These are phyloP conservation scores for Piloderma croceum DNA, from an alignment of 768 basidiomycete species.

Conservation along the genomic window DNA sequence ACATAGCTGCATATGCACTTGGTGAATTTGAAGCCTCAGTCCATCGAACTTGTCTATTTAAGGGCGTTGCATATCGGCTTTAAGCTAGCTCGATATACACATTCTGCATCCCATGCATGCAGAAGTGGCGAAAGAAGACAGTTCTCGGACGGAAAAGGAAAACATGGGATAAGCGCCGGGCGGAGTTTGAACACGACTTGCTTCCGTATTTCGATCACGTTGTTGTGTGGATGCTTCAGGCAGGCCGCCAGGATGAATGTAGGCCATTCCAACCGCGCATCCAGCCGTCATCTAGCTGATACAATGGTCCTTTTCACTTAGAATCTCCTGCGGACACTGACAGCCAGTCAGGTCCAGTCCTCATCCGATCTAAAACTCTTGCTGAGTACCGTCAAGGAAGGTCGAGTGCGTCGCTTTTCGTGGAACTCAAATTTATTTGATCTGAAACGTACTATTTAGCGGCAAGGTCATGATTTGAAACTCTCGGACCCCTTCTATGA, in stretches of 20 bases:
- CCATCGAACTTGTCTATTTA: too few species aligned
- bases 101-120: too few species aligned
- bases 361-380: slow-evolving; percentile 75
- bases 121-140: too few species aligned
- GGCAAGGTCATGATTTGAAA: slow-evolving; percentile 55
- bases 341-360: slow-evolving; percentile 59
- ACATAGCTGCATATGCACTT: too few species aligned
- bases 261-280: background rate
- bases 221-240: too few species aligned
- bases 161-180: too few species aligned
- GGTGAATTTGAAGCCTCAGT: too few species aligned
- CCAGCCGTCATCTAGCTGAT: too few species aligned
- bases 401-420: slow-evolving; percentile 56
- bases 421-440: slow-evolving; percentile 11
- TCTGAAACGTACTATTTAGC: slow-evolving; percentile 29
- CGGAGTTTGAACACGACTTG: background rate
- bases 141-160: too few species aligned
- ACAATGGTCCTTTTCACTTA: slow-evolving; percentile 33
- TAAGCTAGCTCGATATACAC: too few species aligned
- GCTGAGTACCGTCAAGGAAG: slow-evolving; percentile 80
- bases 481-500: slow-evolving; percentile 89
- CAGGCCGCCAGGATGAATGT: background rate
- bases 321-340: slow-evolving; percentile 89
- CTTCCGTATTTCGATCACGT: background rate
- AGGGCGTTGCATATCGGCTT: too few species aligned